Evolutionary conservation across 2,329 filamentous ascomycete species (phyloP), one percentile per base, ranked within the genome.

Genomic region (Fusarium sp.): DNA sequence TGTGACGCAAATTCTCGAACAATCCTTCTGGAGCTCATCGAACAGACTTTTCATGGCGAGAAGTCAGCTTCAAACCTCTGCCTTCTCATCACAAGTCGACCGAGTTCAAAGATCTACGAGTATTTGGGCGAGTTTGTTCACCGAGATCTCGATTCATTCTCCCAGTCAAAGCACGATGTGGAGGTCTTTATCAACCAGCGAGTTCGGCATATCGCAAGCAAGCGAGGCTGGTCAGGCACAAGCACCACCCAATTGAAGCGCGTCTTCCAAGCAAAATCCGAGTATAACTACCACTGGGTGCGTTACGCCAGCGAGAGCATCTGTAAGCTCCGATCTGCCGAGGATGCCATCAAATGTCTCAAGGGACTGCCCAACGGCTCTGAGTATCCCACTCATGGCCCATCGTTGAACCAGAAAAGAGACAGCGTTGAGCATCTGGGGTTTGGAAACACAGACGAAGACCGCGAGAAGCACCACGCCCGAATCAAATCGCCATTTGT

Each of bases 281-380:
- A 70, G 47, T 66, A 68, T 11, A 76, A 62, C 15, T 76, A 76
- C 24, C 61, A 76, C 15, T 76, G 72, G 73, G 57, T 75, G 24
- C 70, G 71, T 29, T 66, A 71, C 25, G 73, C 71, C 15, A 73
- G 74, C 29, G 45, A 66, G 45, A 72, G 72, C 29, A 65, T 76
- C 2, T 61, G 69, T 20, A 38, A 50, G 14, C 42, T 67, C 27
- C 55, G 59, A 25, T 72, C 71, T 8, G 73, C 73, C 1, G 74
- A 75, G 25, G 54, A 76, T 27, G 72, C 69, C 20, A 51, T 75
- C 27, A 40, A 61, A 47, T 43, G 40, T 12, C 59, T 74, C 10
- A 54, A 73, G 46, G 55, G 32, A n/a, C 43, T 76, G 12, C 75
- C 75, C 16, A 66, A 57, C n/a, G 68, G 73, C 4, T 67, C 63